A percentile compares a stretch with the other conserved stretches of the same genome.
Evolutionary conservation across 257 asterid genomes (phyloP).

Genomic region (Solanum ossicruentum): DNA sequence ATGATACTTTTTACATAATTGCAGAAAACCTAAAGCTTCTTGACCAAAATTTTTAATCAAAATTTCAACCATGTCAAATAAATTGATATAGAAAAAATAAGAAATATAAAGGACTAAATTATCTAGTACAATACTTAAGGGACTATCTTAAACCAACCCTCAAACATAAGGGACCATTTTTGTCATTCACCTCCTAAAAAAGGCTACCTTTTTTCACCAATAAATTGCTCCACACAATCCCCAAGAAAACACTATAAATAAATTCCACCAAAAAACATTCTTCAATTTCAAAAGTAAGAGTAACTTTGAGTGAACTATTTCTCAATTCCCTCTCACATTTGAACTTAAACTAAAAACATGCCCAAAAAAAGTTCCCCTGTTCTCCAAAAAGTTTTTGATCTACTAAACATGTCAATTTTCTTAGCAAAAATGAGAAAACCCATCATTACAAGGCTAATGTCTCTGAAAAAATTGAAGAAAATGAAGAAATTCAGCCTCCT

Average conservation of each 20-base stretch:
- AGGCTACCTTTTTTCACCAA: not conserved
- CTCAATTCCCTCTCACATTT: not conserved
- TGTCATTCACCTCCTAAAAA: not conserved
- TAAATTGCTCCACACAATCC: constrained; percentile 1
- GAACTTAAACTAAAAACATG: constrained; percentile 8
- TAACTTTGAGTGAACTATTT: not conserved
- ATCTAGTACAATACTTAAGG: not conserved
- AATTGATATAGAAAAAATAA: too few relatives aligned
- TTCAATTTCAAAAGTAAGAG: not conserved
- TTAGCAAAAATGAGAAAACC: constrained; percentile 43
- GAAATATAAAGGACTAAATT: not conserved
- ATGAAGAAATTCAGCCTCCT: constrained; percentile 14
- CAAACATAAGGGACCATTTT: not conserved
- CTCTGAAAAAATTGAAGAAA: constrained; percentile 19
- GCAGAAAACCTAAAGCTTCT: too few relatives aligned
- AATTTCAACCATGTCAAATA: too few relatives aligned
- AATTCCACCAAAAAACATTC: not conserved
- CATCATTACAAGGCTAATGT: constrained; percentile 13
- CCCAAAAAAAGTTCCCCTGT: constrained; percentile 24
- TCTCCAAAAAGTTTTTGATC: constrained; percentile 25
- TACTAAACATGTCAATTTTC: constrained; percentile 25
- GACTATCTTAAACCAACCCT: not conserved
- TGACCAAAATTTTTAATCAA: too few relatives aligned
- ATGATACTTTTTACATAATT: too few relatives aligned
- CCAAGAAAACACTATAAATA: not conserved